Evolutionary conservation across 2,329 filamentous ascomycete species (phyloP).

Genomic region (Aureobasidium leucospermi): DNA sequence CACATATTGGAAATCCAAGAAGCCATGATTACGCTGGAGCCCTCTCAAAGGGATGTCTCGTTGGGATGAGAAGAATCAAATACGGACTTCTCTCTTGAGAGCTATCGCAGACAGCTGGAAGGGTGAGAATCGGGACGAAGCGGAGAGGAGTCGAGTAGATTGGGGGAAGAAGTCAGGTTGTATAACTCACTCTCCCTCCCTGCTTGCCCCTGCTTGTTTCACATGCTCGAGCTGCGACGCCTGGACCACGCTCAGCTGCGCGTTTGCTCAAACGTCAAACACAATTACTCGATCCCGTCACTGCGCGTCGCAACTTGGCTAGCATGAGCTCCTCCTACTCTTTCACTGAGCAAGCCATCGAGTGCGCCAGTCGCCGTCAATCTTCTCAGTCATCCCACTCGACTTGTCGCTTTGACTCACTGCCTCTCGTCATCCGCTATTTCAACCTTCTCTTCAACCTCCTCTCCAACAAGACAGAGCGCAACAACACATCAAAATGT

Average conservation of each 20-base stretch:
- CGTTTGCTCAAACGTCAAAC: background rate
- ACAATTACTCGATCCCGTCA: background rate
- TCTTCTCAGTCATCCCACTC: background rate
- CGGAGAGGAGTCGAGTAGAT: background rate
- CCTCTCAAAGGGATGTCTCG: background rate
- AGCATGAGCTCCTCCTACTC: too few species aligned
- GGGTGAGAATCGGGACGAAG: background rate
- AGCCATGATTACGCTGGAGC: constrained; percentile 13
- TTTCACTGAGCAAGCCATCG: background rate
- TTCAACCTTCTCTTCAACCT: background rate
- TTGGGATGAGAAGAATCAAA: background rate
- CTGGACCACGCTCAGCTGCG: background rate
- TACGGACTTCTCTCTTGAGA: background rate
- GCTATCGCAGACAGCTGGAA: constrained; percentile 1
- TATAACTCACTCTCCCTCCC: background rate
- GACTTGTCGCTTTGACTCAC: background rate
- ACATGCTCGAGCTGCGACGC: constrained; percentile 5
- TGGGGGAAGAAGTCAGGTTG: background rate
- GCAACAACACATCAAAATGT: background rate
- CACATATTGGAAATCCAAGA: constrained; percentile 19
- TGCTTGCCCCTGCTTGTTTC: constrained; percentile 12
- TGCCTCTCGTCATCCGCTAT: background rate
- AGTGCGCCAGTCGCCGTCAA: background rate
- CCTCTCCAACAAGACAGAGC: background rate
- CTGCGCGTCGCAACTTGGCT: background rate